Evolutionary conservation across 2,329 filamentous ascomycete species (phyloP), one percentile per base, ranked within the genome.

Genomic region (Colletotrichum gigasporum): DNA sequence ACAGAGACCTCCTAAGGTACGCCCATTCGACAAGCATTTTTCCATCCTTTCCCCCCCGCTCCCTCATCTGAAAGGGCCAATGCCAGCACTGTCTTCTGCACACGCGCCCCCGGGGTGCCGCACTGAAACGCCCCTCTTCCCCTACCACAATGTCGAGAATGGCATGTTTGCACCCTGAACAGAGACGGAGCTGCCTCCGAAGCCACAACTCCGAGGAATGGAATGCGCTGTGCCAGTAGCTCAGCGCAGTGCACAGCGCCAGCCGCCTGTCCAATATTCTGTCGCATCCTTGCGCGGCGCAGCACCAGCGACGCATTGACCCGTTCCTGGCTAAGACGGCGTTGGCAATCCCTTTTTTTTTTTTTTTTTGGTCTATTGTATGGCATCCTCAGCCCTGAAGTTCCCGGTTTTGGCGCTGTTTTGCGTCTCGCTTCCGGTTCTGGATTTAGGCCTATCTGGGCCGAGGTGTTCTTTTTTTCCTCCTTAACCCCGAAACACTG

Each of bases 1-100:
- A 77, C 68, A 70, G 67, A 69, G 76, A 78, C 56, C 73, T 78
- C 54, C 63, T 72, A 47, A 76, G 73, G 76, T 78, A 65, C 48
- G 56, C 62, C 34, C 41, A 44, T 50, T 61, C 34, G 22, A 62
- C 41, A 57, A 65, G 41, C 57, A 37, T 55, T 50, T 61, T 50
- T n/a, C 61, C 47, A 26, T 61, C 20, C 9, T 24, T 42, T 50
- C 16, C 42, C 41, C 52, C 41, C 56, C 37, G 24, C 30, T 52
- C 45, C 28, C 30, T 52, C 37, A n/a, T 39, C 45, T 35, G 45
- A n/a, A 35, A 37, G 24, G 24, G 30, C 18, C 22, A 52, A 22
- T 55, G 56, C 56, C 41, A 48, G 32, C 61, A 53, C 41, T 47
- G 35, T 37, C 26, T 18, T 52, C 44, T 28, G 47, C 30, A 22